Evolutionary conservation across 805 yeast genomes (phyloP).

Genomic region (Candida peoriensis): DNA sequence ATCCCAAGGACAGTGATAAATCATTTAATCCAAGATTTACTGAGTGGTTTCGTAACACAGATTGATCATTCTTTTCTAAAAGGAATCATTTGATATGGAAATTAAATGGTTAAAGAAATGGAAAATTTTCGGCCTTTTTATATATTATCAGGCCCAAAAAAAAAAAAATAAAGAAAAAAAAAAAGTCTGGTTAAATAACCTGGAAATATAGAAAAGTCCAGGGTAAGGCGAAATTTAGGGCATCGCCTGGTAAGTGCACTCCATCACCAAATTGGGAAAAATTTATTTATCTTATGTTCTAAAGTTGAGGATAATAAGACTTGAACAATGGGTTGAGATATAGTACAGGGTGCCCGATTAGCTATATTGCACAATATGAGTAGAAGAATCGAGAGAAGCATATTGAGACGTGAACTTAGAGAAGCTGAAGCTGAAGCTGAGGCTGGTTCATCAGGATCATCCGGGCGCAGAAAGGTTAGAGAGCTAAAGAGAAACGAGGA

Average conservation of each 20-base stretch:
- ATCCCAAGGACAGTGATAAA: slow-evolving; percentile 14
- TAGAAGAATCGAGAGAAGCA: slow-evolving; percentile 18
- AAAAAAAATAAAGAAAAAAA: no score
- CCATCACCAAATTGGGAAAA: not conserved
- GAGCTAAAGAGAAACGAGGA: slow-evolving; percentile 3
- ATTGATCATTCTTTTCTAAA: slow-evolving; percentile 28
- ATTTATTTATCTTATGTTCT: no score
- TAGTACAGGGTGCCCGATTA: no score
- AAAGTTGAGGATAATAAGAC: no score
- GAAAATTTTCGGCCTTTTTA: slow-evolving; percentile 10
- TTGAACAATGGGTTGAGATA: no score
- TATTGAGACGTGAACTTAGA: slow-evolving; percentile 8
- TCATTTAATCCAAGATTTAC: slow-evolving; percentile 22
- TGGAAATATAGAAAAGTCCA: no score
- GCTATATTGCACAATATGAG: slow-evolving; percentile 13
- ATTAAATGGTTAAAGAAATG: not conserved
- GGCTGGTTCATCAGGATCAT: slow-evolving; percentile 1
- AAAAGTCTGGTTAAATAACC: no score
- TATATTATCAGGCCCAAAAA: no score
- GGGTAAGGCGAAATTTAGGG: no score
- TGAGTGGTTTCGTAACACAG: slow-evolving; percentile 51
- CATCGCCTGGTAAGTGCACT: slow-evolving; percentile 9
- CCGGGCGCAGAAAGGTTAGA: not conserved
- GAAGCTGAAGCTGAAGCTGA: slow-evolving; percentile 6
- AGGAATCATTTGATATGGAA: slow-evolving; percentile 4